Base-by-base conservation (phyloP, 179 eudicot genomes). In the Camellia oleifera region DNA sequence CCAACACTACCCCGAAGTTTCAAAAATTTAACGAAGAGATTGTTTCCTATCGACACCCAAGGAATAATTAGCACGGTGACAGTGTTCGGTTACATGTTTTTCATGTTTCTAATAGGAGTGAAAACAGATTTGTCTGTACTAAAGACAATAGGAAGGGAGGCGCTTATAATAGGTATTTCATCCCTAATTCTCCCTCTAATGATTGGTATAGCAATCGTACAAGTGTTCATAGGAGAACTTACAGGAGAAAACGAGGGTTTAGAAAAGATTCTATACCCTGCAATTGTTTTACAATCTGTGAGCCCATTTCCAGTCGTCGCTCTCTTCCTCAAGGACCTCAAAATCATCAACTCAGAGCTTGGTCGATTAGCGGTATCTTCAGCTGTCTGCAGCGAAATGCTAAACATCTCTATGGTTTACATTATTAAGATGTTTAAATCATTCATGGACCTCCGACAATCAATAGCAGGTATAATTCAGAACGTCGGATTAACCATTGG, bases 271-370 rank as follows among this genome's bases (percentile, higher is more conserved):
- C 69, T 72, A 3, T 4, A 50, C 11, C 40, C 52, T 12, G 20
- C n/a, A 0, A 4, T 20, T 1, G n/a, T 3, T 1, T 12, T 50
- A 13, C 73, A 75, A 26, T 57, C 79, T 20, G 20, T 84, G 13
- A 81, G 81, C 12, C 20, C 86, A 9, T 90, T 88, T 72, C 87
- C 91, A 0, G 91, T 88, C 5, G 81, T 87, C n/a, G 81, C 81
- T 0, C 77, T 72, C 50, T 78, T 87, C 3, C 53, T 88, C 9
- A 72, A 79, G 12, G 93, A 88, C 32, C 82, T 90, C 10, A 84
- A 88, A 15, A 82, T 88, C 18, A 81, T 84, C 14, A 86, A 88
- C 77, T 85, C 93, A 15, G 91, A 90, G 80, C 79, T 88, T 7
- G 91, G 93, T 0, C 78, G 88, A 6, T 48, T 87, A 26, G 84